phyloP scores from a whole-genome alignment of 2,329 filamentous ascomycete species.

The Colletotrichum filicis region DNA sequence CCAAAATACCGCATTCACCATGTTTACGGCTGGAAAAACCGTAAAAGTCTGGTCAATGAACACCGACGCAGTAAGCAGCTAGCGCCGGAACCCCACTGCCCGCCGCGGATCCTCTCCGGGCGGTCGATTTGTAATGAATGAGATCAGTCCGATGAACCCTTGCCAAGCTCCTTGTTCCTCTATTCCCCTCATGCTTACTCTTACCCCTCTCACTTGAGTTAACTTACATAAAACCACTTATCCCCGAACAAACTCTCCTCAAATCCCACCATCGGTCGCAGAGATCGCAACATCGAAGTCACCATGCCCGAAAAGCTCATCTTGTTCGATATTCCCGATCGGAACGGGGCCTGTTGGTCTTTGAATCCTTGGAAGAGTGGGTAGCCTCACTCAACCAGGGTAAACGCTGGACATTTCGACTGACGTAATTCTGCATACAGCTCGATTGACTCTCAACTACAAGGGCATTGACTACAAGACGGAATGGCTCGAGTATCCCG shows the following conservation, averaged over 20 bases:
- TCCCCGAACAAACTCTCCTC: background rate
- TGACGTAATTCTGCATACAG: slow-evolving; percentile 48
- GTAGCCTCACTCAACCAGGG: background rate
- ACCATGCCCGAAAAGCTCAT: slow-evolving; percentile 49
- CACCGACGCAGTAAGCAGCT: no score
- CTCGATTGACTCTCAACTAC: slow-evolving; percentile 73
- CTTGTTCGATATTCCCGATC: slow-evolving; percentile 69
- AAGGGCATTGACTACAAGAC: slow-evolving; percentile 76
- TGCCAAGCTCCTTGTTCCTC: no score
- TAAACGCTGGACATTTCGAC: background rate
- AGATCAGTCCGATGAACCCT: no score
- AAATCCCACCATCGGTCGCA: background rate
- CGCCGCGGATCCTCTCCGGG: no score
- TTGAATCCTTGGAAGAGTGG: slow-evolving; percentile 78
- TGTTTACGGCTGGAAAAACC: no score
- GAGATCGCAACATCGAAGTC: background rate
- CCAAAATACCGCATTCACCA: no score
- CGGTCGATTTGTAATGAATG: no score
- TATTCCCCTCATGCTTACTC: no score
- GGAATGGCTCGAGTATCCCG: slow-evolving; percentile 76
- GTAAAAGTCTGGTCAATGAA: no score
- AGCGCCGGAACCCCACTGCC: no score
- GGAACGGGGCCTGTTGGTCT: slow-evolving; percentile 66
- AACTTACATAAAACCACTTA: background rate
- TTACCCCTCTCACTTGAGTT: background rate